Evolutionary conservation across 1,139 yeast genomes (phyloP), one percentile per base, ranked within the genome.

Genomic region (Lodderomyces jiufengensis): DNA sequence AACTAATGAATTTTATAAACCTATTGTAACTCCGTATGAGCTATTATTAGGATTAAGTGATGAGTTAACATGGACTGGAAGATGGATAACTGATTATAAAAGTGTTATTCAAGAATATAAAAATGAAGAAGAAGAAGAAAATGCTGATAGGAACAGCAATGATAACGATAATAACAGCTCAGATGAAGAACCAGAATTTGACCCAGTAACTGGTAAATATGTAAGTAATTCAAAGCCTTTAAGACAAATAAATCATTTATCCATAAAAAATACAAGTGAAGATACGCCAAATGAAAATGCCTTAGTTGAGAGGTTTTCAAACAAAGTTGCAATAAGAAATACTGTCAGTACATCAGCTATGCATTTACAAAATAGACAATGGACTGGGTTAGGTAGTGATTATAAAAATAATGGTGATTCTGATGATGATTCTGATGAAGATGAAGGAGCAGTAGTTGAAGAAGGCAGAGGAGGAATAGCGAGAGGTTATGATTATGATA

Each of bases 381-480:
- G 98, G 98, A 78, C 81, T 0, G 98, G 98, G 0, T 66, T 92
- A 25, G 98, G 98, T 0, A 82, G 94, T 43, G 97, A 90, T 52
- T 86, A 72, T 57, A 47, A 51, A 6, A 48, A 52, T 1, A 55
- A 51, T 10, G 57, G 55, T 33, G 58, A 56, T 2, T 55, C 50
- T n/a, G 57, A 54, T 32, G 58, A 57, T 3, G 69, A 64, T n/a
- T 72, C 63, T 5, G 66, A 59, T 1, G 61, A 53, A 29, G 77
- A 70, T 31, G 64, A 70, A 13, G 95, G 92, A 21, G 88, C 97
- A 0, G 55, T 69, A 1, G 73, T 86, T 1, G 95, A 87, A 53
- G 80, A 82, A 46, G 98, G 98, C 2, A 69, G 82, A 32, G 70
- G 75, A 2, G 98, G 98, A 26, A 76, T 90, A 39, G 98, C 98